Percentiles rank a stretch among this genome's conserved stretches.
Conservation (phyloP, 192 early-diverging fungal species). For the Backusella parvicylindrica region DNA sequence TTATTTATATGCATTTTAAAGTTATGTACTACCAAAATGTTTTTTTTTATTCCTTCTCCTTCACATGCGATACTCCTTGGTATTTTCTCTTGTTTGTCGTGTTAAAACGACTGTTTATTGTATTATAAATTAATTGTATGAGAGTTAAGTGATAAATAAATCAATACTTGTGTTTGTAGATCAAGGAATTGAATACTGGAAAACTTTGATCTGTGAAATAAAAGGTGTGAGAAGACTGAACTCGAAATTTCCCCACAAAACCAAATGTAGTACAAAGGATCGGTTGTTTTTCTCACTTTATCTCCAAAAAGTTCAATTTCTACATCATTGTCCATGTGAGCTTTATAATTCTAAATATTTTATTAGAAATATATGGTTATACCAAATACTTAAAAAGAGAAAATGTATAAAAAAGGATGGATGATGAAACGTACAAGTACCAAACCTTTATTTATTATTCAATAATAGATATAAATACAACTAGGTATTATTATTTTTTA, state of each 20-base stretch:
- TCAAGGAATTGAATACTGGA: background rate
- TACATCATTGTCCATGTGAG: background rate
- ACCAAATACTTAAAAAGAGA: background rate
- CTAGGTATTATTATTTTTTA: background rate
- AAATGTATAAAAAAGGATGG: background rate
- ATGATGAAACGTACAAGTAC: background rate
- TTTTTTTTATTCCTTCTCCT: background rate
- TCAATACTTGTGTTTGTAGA: background rate
- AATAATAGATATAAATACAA: background rate
- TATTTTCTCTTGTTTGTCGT: background rate
- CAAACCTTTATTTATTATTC: background rate
- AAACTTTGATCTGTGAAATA: background rate
- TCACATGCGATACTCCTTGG: background rate
- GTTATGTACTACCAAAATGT: background rate
- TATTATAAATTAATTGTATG: background rate
- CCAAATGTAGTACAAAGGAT: background rate
- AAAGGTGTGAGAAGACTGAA: background rate
- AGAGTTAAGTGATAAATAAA: background rate
- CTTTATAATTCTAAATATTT: background rate
- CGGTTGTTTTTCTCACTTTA: constrained; percentile 3
- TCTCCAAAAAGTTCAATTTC: constrained; percentile 2
- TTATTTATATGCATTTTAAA: background rate
- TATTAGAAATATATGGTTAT: background rate
- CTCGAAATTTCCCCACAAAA: background rate
- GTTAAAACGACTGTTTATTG: background rate